phyloP scores from a whole-genome alignment of 345 rosid species.

The Psidium friedrichsthalianum region DNA sequence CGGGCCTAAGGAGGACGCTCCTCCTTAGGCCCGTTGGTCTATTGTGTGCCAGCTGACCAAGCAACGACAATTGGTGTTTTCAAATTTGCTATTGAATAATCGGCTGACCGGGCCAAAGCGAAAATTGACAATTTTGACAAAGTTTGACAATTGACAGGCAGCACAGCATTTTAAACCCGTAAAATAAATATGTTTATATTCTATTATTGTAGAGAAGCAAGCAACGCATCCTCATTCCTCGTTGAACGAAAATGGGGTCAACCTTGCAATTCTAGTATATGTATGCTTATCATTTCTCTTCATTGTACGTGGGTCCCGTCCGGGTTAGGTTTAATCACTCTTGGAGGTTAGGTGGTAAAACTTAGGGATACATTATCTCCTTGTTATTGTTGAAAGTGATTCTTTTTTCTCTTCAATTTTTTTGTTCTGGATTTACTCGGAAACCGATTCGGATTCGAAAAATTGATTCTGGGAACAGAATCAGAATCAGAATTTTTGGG shows the following conservation, averaged over 20 bases:
- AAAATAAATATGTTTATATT: too few species aligned
- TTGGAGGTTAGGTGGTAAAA: neutral
- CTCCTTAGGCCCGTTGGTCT: neutral
- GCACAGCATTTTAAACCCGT: neutral
- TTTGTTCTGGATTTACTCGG: too few species aligned
- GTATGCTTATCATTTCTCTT: neutral
- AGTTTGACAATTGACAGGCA: neutral
- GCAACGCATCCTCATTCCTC: neutral
- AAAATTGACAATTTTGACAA: neutral
- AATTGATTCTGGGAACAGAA: too few species aligned
- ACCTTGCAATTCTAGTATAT: neutral
- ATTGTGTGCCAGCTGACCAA: neutral
- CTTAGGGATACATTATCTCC: neutral
- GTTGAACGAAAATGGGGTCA: neutral
- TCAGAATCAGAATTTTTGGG: too few species aligned
- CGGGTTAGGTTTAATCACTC: neutral
- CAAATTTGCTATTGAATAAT: neutral
- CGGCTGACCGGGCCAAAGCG: neutral
- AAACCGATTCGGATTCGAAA: too few species aligned
- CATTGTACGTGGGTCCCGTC: rapidly evolving
- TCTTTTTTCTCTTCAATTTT: too few species aligned
- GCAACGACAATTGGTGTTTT: neutral
- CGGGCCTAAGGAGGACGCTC: neutral
- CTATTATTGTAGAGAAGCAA: neutral
- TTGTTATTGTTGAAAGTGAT: too few species aligned